A percentile compares a stretch with the other conserved stretches of the same genome.
Conservation (phyloP, 2,329 filamentous ascomycete genomes). For the Truncatella angustata region DNA sequence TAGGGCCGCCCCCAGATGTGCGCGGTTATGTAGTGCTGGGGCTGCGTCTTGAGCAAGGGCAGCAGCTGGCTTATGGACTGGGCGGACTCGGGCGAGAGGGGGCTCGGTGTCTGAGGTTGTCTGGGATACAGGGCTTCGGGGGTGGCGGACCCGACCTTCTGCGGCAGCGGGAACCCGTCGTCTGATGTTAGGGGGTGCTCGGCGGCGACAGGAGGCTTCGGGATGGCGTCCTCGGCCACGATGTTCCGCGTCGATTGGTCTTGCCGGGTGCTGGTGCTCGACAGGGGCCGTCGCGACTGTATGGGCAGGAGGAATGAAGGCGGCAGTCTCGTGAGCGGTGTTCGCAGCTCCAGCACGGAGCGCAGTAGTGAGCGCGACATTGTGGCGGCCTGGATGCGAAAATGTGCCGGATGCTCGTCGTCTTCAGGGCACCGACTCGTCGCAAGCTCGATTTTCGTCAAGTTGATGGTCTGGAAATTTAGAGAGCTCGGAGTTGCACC, state of each 20-base stretch:
- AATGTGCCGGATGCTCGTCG: too few species aligned
- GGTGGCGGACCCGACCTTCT: constrained; percentile 7
- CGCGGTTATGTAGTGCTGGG: constrained; percentile 73
- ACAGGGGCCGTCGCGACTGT: constrained; percentile 39
- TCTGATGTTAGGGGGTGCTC: constrained; percentile 8
- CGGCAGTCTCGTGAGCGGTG: constrained; percentile 42
- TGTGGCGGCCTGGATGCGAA: too few species aligned
- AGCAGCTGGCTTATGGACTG: constrained; percentile 51
- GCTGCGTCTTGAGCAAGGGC: constrained; percentile 70
- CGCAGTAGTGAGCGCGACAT: constrained; percentile 63
- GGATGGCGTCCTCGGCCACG: constrained; percentile 5
- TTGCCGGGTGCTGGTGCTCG: constrained; percentile 27
- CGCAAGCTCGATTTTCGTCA: background rate
- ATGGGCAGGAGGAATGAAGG: constrained; percentile 52
- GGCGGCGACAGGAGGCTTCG: constrained; percentile 17
- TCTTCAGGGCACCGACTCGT: too few species aligned
- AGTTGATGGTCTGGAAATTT: constrained; percentile 3
- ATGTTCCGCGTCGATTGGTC: constrained; percentile 8
- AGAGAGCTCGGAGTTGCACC: background rate
- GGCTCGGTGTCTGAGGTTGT: constrained; percentile 22
- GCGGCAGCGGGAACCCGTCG: constrained; percentile 13
- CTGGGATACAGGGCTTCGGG: constrained; percentile 12
- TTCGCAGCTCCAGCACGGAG: constrained; percentile 61
- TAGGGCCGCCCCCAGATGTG: constrained; percentile 80
- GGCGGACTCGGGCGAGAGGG: constrained; percentile 46